Evolutionary conservation across 2,329 filamentous ascomycete genomes (phyloP), one percentile per base, ranked within the genome.

Genomic region (Penicillium sclerotigenum): DNA sequence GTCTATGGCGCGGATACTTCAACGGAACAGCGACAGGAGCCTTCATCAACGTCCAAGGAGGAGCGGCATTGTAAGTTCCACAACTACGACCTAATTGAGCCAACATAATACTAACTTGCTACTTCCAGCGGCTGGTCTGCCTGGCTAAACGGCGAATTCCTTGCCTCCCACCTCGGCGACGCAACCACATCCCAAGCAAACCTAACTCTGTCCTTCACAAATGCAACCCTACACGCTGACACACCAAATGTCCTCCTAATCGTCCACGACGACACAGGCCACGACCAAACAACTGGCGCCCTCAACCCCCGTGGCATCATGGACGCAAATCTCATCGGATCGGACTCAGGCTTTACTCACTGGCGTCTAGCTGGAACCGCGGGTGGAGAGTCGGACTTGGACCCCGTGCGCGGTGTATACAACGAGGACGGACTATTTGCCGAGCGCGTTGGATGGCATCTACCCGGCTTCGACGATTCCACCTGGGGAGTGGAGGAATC

Each of bases 361-460:
- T 86, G 84, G 84, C 82, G 79, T 65, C 77, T 86, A 22, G 80
- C 82, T 2, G 83, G 83, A 7, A 81, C 79, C 20, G 83, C 83
- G 0, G 81, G 81, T 24, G 77, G 82, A 2, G 75, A 82, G 51
- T 68, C 71, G 10, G 73, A 78, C 54, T 71, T 86, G 34, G 84
- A 86, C 59, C 80, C 81, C 0, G 69, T 85, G 1, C 78, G 83
- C 1, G 82, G 83, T 0, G 76, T 79, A 0, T 74, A 80, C 29
- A 83, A 83, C 52, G 83, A 86, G 66, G 84, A 83, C 20, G 83
- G 83, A 0, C 74, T 86, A 3, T 79, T 79, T 45, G 80, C 80
- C 1, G 84, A 86, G 65, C 78, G 84, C 8, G 69, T 84, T 0
- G 83, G 84, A 8, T 82, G 80, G 77, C 82, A 85, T 63, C 74